Base-by-base conservation (phyloP, 352 stramenopile genomes). In the Phytophthora pistaciae region DNA sequence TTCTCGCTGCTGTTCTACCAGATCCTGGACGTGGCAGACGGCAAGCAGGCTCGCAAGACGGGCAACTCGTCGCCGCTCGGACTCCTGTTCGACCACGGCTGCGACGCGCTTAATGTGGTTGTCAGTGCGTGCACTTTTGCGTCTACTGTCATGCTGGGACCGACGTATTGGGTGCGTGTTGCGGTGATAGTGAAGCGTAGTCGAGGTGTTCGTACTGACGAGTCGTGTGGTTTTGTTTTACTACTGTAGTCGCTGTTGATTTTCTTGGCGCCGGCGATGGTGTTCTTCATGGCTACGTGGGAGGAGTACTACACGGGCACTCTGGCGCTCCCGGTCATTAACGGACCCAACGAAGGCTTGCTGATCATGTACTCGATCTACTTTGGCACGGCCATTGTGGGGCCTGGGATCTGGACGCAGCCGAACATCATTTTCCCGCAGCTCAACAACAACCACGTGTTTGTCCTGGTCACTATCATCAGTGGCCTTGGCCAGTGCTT, bases 231-330 rank as follows among this genome's bases (percentile, higher is more conserved):
- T 21, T 75, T 31, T 75, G 38, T 11, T 9, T 58, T 62, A 59
- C 42, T 72, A 29, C 25, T 29, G 25, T 29, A 96, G 91, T 94
- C 83, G 69, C 78, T 97, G 64, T 68, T 88, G 54, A 79, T 89
- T 56, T 87, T 89, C 64, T 77, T 87, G 18, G 75, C 79, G 27
- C 92, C 71, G 66, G 91, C 85, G 50, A 96, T 84, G 84, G 89
- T 98, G 6, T 99, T 99, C 75, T 99, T 98, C 70, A 94, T 99
- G 78, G 91, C 94, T 11, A 99, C 96, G n/a, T 99, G 97, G 98
- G 98, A 99, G 76, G 94, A 99, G 78, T 99, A 99, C 80, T 97
- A 99, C 84, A 99, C 94, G 0, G 96, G 96, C n/a, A 94, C 93
- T 58, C 82, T 99, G 11, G 91, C 98, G 27, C 80, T 99, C 38